Percentiles rank a stretch among this genome's conserved stretches.
These are phyloP conservation scores for Rauvolfia tetraphylla DNA, from an alignment of 257 asterid species.

Conservation along the genomic window DNA sequence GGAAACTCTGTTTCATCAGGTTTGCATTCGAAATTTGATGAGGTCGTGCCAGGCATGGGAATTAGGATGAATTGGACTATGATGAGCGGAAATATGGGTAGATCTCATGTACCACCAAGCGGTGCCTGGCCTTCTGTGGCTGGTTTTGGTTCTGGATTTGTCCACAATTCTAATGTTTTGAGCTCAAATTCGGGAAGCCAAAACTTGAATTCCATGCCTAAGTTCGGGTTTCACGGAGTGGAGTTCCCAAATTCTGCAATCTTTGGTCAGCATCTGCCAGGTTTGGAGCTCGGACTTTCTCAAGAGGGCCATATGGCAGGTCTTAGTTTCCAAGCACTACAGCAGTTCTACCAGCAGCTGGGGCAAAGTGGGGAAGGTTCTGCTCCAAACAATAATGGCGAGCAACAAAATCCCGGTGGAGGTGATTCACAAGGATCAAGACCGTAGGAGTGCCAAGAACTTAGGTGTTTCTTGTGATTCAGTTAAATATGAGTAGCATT, in stretches of 20 bases:
- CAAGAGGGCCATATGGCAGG: constrained; percentile 63
- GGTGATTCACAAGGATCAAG: constrained; percentile 49
- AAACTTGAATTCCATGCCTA: constrained; percentile 28
- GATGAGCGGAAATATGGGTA: constrained; percentile 30
- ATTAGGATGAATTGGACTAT: constrained; percentile 27
- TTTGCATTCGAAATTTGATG: constrained; percentile 30
- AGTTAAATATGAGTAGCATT: constrained; percentile 11
- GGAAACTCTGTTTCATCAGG: constrained; percentile 34
- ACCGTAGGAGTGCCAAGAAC: constrained; percentile 15
- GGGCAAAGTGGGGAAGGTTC: constrained; percentile 40
- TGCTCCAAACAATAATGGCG: constrained; percentile 16
- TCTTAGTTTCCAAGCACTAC: constrained; percentile 46
- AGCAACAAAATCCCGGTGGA: constrained; percentile 29
- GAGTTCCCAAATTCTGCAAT: constrained; percentile 31
- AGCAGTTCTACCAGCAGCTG: constrained; percentile 56
- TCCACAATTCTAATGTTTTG: constrained; percentile 30
- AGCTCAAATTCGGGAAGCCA: constrained; percentile 21
- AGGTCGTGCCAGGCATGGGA: constrained; percentile 29
- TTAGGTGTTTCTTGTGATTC: constrained; percentile 4
- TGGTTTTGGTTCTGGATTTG: constrained; percentile 41
- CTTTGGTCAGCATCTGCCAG: constrained; percentile 40
- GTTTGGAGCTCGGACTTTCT: constrained; percentile 76
- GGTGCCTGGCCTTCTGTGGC: constrained; percentile 51
- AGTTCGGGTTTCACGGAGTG: constrained; percentile 39
- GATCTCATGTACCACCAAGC: constrained; percentile 27